Percentiles rank a stretch among this genome's conserved stretches.
phyloP scores from a whole-genome alignment of 1,139 yeast species.

The Sugiyamaella novakii region DNA sequence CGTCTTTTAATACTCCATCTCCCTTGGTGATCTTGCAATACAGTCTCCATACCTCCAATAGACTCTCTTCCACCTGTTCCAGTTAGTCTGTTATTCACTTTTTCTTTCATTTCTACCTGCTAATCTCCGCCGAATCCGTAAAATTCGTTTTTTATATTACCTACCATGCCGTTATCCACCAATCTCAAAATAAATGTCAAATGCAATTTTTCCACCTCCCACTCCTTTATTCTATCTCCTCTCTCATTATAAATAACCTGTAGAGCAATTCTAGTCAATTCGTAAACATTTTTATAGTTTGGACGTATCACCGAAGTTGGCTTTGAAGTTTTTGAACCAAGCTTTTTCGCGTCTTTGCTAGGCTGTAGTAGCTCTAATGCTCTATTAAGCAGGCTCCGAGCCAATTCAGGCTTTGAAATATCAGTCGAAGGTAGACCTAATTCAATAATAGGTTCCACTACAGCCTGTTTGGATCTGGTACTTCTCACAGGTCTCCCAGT shows the following conservation, averaged over 20 bases:
- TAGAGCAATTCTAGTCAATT: conserved; percentile 4
- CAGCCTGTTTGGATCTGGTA: background rate
- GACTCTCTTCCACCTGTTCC: conserved; percentile 9
- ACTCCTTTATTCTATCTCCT: background rate
- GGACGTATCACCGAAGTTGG: background rate
- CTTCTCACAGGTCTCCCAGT: background rate
- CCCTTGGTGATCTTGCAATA: background rate
- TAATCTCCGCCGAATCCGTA: too few species aligned
- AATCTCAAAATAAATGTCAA: conserved; percentile 2
- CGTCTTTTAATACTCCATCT: background rate
- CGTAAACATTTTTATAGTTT: conserved; percentile 1
- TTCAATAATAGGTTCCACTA: background rate
- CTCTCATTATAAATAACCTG: conserved; percentile 5
- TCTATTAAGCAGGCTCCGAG: conserved; percentile 9
- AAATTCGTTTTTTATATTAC: too few species aligned
- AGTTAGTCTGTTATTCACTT: too few species aligned
- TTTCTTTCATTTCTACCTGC: too few species aligned
- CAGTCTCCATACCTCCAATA: conserved; percentile 6
- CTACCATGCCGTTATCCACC: conserved; percentile 17
- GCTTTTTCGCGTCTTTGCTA: background rate
- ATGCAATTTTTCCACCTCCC: conserved; percentile 12
- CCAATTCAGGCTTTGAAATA: conserved; percentile 5
- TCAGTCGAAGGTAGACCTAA: background rate
- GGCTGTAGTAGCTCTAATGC: conserved; percentile 2
- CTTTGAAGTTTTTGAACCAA: background rate